phyloP scores from a whole-genome alignment of 345 rosid species.

The Turritis glabra region DNA sequence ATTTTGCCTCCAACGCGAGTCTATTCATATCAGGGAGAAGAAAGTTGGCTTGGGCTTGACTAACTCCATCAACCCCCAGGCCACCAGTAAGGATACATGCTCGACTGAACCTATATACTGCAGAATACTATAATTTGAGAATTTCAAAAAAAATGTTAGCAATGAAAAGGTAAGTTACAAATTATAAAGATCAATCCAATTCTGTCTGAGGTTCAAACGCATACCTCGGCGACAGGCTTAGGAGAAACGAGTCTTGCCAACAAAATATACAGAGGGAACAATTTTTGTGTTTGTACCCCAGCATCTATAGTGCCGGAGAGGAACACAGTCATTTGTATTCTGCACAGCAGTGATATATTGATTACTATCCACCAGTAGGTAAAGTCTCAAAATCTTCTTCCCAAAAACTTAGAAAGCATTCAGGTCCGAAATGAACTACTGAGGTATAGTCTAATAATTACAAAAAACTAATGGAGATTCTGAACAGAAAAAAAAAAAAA shows the following conservation, averaged over 20 bases:
- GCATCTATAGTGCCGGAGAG: slow-evolving; percentile 54
- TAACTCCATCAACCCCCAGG: slow-evolving; percentile 66
- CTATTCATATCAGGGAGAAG: slow-evolving; percentile 82
- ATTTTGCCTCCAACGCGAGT: slow-evolving; percentile 76
- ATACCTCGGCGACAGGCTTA: slow-evolving; percentile 63
- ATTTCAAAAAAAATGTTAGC: slow-evolving; percentile 35
- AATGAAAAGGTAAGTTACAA: slow-evolving; percentile 17
- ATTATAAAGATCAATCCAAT: neutral
- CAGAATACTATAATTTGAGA: slow-evolving; percentile 73
- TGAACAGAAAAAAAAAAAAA: neutral
- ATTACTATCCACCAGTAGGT: slow-evolving; percentile 17
- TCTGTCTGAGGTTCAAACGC: neutral
- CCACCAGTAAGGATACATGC: slow-evolving; percentile 76
- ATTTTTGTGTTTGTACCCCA: slow-evolving; percentile 51
- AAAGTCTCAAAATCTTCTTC: neutral
- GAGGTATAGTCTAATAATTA: neutral
- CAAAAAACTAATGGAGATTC: neutral
- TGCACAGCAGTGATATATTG: slow-evolving; percentile 34
- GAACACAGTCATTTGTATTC: slow-evolving; percentile 77
- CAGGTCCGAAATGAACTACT: neutral
- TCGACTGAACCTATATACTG: slow-evolving; percentile 81
- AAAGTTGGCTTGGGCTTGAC: slow-evolving; percentile 72
- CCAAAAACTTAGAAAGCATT: neutral
- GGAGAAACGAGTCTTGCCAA: slow-evolving; percentile 78
- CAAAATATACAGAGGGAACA: slow-evolving; percentile 77